Conservation (phyloP, 495 filamentous ascomycete genomes). For the Astrothelium subdiscretum region DNA sequence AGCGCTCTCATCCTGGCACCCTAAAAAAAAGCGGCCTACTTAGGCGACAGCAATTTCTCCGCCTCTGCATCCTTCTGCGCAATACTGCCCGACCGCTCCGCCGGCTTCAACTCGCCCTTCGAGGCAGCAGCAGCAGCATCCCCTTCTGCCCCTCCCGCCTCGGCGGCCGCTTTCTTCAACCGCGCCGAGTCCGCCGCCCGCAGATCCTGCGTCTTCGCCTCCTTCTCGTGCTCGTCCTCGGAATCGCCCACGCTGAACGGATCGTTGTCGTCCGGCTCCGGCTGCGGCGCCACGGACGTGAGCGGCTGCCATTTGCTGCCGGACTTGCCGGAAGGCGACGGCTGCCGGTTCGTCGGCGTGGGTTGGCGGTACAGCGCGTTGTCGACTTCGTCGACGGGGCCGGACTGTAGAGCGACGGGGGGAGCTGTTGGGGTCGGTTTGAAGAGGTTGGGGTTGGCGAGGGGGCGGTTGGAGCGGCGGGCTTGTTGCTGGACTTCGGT, state of each 20-base stretch:
- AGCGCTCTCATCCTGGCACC: neutral
- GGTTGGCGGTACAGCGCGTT: conserved; percentile 58
- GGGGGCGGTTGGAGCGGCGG: conserved; percentile 39
- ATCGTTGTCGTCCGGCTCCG: conserved; percentile 68
- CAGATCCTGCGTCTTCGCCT: conserved; percentile 52
- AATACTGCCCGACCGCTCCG: conserved; percentile 25
- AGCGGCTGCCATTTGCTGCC: conserved; percentile 95
- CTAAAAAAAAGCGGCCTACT: neutral
- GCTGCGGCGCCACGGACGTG: conserved; percentile 73
- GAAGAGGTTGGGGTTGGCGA: conserved; percentile 70
- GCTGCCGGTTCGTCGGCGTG: conserved; percentile 21
- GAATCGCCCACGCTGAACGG: conserved; percentile 95
- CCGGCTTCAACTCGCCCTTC: conserved; percentile 24
- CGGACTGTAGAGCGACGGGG: conserved; percentile 40
- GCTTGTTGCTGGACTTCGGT: conserved; percentile 12
- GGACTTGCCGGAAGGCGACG: conserved; percentile 39
- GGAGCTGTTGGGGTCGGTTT: conserved; percentile 57
- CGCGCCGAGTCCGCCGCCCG: conserved; percentile 53
- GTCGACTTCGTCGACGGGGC: conserved; percentile 59
- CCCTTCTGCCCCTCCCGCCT: conserved; percentile 32
- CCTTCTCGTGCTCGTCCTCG: conserved; percentile 85
- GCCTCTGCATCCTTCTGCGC: conserved; percentile 34
- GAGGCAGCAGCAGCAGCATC: conserved; percentile 19
- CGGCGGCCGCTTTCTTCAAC: conserved; percentile 42
- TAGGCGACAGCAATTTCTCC: conserved; percentile 26